These are phyloP conservation scores for Podospora fimiseda DNA, from an alignment of 495 filamentous ascomycete species.

Conservation along the genomic window DNA sequence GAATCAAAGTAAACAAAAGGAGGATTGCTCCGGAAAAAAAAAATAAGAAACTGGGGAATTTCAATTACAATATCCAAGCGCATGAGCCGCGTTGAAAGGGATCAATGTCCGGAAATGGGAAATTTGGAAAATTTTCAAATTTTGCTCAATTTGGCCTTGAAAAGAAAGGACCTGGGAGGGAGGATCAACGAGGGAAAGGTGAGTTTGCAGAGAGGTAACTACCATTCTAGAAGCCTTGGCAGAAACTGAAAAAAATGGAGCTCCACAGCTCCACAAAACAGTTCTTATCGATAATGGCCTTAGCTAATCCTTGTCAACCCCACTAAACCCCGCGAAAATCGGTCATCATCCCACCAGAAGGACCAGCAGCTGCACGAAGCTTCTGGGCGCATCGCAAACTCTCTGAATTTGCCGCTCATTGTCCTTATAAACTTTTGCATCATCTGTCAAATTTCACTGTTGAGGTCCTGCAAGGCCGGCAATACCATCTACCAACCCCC, in stretches of 20 bases:
- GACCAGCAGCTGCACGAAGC: background rate
- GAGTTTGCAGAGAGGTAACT: too few species aligned
- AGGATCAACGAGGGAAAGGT: background rate
- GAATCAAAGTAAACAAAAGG: slow-evolving; percentile 1
- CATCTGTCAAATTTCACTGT: background rate
- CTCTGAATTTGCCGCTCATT: background rate
- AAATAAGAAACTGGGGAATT: too few species aligned
- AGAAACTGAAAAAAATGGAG: too few species aligned
- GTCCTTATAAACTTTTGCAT: background rate
- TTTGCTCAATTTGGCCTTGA: background rate
- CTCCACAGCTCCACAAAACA: too few species aligned
- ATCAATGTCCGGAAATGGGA: too few species aligned
- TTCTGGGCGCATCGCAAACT: background rate
- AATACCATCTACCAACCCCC: too few species aligned
- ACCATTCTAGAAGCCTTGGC: too few species aligned
- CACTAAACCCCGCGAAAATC: slow-evolving; percentile 3
- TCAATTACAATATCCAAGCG: too few species aligned
- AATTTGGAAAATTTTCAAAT: too few species aligned
- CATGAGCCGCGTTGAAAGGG: too few species aligned
- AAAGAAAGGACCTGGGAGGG: background rate
- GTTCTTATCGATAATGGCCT: slow-evolving; percentile 13
- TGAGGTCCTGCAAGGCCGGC: too few species aligned
- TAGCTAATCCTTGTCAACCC: background rate
- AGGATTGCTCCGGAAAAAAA: background rate
- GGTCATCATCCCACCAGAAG: slow-evolving; percentile 3